These are phyloP conservation scores for Entomortierella lignicola DNA, from an alignment of 192 early-diverging fungal species.

Conservation along the genomic window DNA sequence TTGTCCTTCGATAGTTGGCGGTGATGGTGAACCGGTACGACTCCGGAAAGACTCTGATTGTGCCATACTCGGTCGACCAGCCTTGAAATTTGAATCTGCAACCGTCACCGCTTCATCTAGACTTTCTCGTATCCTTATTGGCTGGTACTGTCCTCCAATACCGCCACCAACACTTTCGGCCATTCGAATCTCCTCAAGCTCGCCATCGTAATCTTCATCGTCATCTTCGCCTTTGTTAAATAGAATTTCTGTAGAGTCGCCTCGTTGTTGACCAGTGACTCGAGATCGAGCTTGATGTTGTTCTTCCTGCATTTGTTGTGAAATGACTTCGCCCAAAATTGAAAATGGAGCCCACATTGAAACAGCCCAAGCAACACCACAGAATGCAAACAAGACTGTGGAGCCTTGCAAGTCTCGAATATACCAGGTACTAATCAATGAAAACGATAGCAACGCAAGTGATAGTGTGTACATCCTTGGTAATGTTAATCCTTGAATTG, in stretches of 20 bases:
- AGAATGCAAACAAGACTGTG: slow-evolving; percentile 73
- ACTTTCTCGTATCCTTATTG: slow-evolving; percentile 23
- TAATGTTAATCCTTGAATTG: slow-evolving; percentile 49
- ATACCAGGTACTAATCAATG: slow-evolving; percentile 77
- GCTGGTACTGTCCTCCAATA: slow-evolving; percentile 17
- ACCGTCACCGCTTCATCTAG: slow-evolving; percentile 14
- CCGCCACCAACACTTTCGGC: slow-evolving; percentile 9
- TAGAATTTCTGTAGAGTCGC: slow-evolving; percentile 12
- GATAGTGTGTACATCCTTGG: slow-evolving; percentile 78
- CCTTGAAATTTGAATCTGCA: not conserved
- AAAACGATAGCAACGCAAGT: slow-evolving; percentile 73
- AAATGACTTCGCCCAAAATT: slow-evolving; percentile 83
- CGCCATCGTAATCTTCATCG: slow-evolving; percentile 24
- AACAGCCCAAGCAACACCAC: slow-evolving; percentile 89
- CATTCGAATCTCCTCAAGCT: slow-evolving; percentile 28
- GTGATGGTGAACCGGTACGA: slow-evolving; percentile 12
- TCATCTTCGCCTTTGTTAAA: slow-evolving; percentile 17
- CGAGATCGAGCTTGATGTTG: slow-evolving; percentile 9
- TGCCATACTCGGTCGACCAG: not conserved
- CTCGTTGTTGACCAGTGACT: not conserved
- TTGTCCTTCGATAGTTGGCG: not conserved
- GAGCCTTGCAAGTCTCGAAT: slow-evolving; percentile 66
- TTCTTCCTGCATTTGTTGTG: slow-evolving; percentile 53
- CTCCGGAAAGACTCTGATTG: slow-evolving; percentile 4
- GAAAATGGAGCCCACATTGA: slow-evolving; percentile 95